phyloP scores from a whole-genome alignment of 2,329 filamentous ascomycete genomes.

The Fonsecaea nubica region DNA sequence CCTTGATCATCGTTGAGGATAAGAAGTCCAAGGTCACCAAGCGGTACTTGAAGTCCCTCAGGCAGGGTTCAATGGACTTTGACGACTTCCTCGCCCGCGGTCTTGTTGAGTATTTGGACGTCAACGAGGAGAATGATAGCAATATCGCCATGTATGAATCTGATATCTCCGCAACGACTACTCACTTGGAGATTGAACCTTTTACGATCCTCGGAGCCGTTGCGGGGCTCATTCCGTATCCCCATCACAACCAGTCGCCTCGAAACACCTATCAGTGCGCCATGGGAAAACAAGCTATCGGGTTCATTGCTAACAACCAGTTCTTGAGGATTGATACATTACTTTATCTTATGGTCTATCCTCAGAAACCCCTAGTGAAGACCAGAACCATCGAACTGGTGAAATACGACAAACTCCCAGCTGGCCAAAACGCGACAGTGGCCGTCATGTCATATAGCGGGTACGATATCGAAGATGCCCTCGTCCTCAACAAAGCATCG shows the following conservation, averaged over 20 bases:
- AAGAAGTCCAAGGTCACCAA: conserved; percentile 79
- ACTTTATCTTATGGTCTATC: conserved; percentile 95
- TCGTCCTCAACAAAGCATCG: conserved; percentile 95
- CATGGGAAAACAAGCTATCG: conserved; percentile 99
- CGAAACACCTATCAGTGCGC: conserved; percentile 99
- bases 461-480: conserved; percentile 98
- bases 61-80: conserved; percentile 84
- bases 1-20: conserved; percentile 93
- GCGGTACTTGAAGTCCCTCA: conserved; percentile 79
- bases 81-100: conserved; percentile 92
- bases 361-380: conserved; percentile 96
- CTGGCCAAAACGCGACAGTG: conserved; percentile 94
- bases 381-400: conserved; percentile 95
- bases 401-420: conserved; percentile 95
- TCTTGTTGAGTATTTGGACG: conserved; percentile 90
- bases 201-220: conserved; percentile 97
- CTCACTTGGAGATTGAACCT: conserved; percentile 96
- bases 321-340: conserved; percentile 96
- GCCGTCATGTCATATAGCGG: conserved; percentile 99
- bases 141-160: conserved; percentile 89
- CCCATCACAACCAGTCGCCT: conserved; percentile 98
- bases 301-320: conserved; percentile 97
- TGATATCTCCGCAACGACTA: conserved; percentile 81
- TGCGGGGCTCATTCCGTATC: conserved; percentile 94
- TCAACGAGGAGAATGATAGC: conserved; percentile 97